These are phyloP conservation scores for Cupressus sempervirens DNA, from an alignment of 75 land plant genomes.

Conservation along the genomic window DNA sequence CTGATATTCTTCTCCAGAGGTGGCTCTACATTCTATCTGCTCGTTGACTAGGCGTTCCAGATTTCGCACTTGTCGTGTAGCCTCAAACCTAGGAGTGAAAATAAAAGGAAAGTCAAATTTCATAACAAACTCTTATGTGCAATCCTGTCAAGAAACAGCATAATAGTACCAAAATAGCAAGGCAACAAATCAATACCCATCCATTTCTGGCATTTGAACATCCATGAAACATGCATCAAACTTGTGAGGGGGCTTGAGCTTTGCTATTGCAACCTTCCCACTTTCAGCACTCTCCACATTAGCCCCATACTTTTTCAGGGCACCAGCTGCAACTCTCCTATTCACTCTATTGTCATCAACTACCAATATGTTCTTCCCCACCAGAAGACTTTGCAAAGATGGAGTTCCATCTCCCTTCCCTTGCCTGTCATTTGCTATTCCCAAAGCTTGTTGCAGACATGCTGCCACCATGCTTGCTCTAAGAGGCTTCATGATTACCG, in stretches of 20 bases:
- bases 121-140: not conserved
- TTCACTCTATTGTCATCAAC: constrained; percentile 67
- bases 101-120: not conserved
- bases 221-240: constrained; percentile 81
- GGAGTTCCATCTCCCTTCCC: constrained; percentile 16
- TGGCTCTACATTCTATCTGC: constrained; percentile 11
- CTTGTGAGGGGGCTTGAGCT: constrained; percentile 52
- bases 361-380: constrained; percentile 51
- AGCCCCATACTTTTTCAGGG: constrained; percentile 63
- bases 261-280: constrained; percentile 50
- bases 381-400: constrained; percentile 35
- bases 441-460: constrained; percentile 48
- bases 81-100: constrained; percentile 68
- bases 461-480: constrained; percentile 51
- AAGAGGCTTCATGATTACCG: constrained; percentile 58
- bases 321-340: constrained; percentile 59
- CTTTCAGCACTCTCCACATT: constrained; percentile 55
- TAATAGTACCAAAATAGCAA: not conserved
- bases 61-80: constrained; percentile 58
- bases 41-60: constrained; percentile 57
- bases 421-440: constrained; percentile 30
- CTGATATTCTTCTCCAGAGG: constrained; percentile 2
- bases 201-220: constrained; percentile 84
- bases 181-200: constrained; percentile 34
- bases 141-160: not conserved